Evolutionary conservation across 495 filamentous ascomycete genomes (phyloP).

Genomic region (Geoglossum glabrum): DNA sequence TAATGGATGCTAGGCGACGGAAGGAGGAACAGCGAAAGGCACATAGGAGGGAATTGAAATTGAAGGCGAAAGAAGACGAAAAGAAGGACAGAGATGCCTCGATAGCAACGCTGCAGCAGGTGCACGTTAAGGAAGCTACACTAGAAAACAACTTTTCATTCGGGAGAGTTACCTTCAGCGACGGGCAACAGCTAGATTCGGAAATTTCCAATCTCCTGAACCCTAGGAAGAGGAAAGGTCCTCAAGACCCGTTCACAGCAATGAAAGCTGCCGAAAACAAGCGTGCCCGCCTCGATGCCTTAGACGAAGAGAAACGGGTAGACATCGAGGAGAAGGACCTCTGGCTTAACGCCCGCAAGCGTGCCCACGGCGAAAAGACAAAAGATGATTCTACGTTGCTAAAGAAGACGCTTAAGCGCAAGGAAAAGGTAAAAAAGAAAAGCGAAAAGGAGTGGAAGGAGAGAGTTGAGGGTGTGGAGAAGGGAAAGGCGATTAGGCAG

Average conservation of each 20-base stretch:
- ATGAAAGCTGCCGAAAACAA: conserved; percentile 47
- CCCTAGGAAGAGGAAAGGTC: conserved; percentile 43
- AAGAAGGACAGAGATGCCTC: conserved; percentile 40
- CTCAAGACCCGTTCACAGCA: conserved; percentile 58
- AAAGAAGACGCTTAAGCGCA: conserved; percentile 87
- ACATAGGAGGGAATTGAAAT: conserved; percentile 65
- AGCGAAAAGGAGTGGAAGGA: conserved; percentile 80
- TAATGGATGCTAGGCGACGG: conserved; percentile 70
- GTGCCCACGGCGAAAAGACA: conserved; percentile 78
- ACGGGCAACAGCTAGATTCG: conserved; percentile 57
- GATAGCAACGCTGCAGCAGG: conserved; percentile 29
- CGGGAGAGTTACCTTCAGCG: conserved; percentile 65
- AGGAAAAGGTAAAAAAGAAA: conserved; percentile 76
- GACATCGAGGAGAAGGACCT: conserved; percentile 81
- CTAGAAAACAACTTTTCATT: conserved; percentile 54
- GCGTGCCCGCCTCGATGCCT: conserved; percentile 42
- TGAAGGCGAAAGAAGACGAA: conserved; percentile 56
- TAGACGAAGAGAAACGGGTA: conserved; percentile 58
- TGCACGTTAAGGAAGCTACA: conserved; percentile 16
- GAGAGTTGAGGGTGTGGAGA: conserved; percentile 50
- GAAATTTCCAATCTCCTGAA: conserved; percentile 40
- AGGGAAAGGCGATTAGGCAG: conserved; percentile 57
- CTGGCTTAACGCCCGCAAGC: conserved; percentile 81
- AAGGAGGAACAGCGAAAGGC: conserved; percentile 71
- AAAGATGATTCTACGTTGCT: conserved; percentile 70